Percentiles rank a stretch among this genome's conserved stretches.
Evolutionary conservation across 257 asterid genomes (phyloP).

Genomic region (Osmanthus fragrans): DNA sequence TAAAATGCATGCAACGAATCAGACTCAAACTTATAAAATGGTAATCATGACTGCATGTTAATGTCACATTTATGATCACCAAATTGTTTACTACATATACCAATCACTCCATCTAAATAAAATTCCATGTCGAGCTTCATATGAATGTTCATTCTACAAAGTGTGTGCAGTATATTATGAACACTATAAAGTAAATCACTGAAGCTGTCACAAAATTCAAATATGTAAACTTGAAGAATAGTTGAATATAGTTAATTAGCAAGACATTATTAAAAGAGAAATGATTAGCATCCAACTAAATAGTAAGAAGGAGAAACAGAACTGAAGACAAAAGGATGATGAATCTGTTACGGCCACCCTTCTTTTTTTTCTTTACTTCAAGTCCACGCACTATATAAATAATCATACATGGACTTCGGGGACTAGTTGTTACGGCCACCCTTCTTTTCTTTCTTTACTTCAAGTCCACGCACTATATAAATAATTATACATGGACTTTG

Average conservation of each 20-base stretch:
- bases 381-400: too few species aligned
- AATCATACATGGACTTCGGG: too few species aligned
- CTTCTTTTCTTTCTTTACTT: too few species aligned
- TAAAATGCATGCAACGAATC: conserved; percentile 15
- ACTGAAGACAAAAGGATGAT: neutral
- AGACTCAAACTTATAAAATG: neutral
- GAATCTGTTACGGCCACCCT: too few species aligned
- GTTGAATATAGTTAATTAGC: neutral
- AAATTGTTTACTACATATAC: neutral
- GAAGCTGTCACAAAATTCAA: neutral
- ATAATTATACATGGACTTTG: too few species aligned
- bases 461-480: too few species aligned
- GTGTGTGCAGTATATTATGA: neutral
- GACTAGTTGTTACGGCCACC: too few species aligned
- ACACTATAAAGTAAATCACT: neutral
- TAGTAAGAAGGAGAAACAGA: neutral
- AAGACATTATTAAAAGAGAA: neutral
- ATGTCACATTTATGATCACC: neutral
- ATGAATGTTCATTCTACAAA: neutral
- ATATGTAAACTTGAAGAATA: neutral
- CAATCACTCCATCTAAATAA: conserved; percentile 15
- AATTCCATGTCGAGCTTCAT: neutral
- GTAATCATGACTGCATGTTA: neutral
- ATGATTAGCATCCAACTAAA: neutral
- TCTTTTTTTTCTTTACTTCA: too few species aligned